Percentiles rank a stretch among this genome's conserved stretches.
Conservation (phyloP, 2,329 filamentous ascomycete species). For the Fusarium marasasianum region DNA sequence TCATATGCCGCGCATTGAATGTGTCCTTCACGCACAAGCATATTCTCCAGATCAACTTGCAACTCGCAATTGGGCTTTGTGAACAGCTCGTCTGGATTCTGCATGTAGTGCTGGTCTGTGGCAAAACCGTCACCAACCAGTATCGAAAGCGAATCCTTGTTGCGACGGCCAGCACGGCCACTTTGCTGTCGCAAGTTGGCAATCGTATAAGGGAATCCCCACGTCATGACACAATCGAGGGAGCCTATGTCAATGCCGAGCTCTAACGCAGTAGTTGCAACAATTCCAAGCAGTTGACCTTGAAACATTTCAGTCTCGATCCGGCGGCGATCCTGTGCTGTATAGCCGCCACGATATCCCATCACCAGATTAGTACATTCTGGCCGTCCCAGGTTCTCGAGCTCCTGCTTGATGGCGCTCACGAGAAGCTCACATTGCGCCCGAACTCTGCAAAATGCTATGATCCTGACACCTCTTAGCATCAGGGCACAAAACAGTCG, state of each 20-base stretch:
- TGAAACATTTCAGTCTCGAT: slow-evolving; percentile 99
- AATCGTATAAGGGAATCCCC: slow-evolving; percentile 95
- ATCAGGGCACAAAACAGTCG: slow-evolving; percentile 91
- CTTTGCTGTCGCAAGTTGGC: slow-evolving; percentile 95
- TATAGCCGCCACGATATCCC: slow-evolving; percentile 96
- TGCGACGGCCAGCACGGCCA: slow-evolving; percentile 88
- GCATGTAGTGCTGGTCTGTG: slow-evolving; percentile 96
- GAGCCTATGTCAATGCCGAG: slow-evolving; percentile 95
- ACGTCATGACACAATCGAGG: slow-evolving; percentile 90
- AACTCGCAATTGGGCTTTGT: slow-evolving; percentile 89
- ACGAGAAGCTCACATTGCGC: slow-evolving; percentile 89
- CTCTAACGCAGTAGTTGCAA: slow-evolving; percentile 93
- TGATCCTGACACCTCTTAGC: slow-evolving; percentile 86
- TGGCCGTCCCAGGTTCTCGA: slow-evolving; percentile 74
- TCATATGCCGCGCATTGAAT: slow-evolving; percentile 95
- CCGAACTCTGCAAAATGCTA: slow-evolving; percentile 89
- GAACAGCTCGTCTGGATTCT: slow-evolving; percentile 92
- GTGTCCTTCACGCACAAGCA: slow-evolving; percentile 91
- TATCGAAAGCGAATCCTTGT: slow-evolving; percentile 91
- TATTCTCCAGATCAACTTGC: slow-evolving; percentile 90
- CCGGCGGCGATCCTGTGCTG: slow-evolving; percentile 83
- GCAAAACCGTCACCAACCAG: slow-evolving; percentile 89
- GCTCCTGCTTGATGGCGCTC: slow-evolving; percentile 79
- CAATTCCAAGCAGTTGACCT: slow-evolving; percentile 89
- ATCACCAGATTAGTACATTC: slow-evolving; percentile 86